Evolutionary conservation across 2,329 filamentous ascomycete species (phyloP).

Genomic region (Arachnopeziza araneosa): DNA sequence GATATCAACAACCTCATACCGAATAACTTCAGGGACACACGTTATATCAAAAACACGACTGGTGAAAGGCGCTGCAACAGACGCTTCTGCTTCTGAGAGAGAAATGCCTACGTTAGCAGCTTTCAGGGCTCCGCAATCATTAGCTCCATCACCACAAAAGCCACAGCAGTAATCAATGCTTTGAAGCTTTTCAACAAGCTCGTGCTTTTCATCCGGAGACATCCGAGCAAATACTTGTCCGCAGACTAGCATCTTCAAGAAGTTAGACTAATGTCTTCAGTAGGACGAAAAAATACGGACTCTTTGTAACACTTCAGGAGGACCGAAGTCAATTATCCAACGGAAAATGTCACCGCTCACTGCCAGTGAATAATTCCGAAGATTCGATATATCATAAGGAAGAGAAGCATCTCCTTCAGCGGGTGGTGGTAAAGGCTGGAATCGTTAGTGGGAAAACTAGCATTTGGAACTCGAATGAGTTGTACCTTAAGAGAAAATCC

Average conservation of each 20-base stretch:
- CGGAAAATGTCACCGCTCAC: constrained; percentile 92
- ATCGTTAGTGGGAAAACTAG: constrained; percentile 9
- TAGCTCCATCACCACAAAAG: constrained; percentile 96
- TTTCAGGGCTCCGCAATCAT: constrained; percentile 94
- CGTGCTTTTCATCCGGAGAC: constrained; percentile 98
- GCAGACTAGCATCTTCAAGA: constrained; percentile 70
- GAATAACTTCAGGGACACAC: constrained; percentile 88
- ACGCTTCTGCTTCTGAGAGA: constrained; percentile 93
- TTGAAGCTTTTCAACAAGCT: constrained; percentile 94
- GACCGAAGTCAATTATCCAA: constrained; percentile 90
- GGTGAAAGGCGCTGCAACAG: constrained; percentile 96
- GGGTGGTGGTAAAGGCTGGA: constrained; percentile 64
- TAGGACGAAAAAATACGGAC: constrained; percentile 36
- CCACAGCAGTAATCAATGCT: constrained; percentile 92
- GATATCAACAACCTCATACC: constrained; percentile 40
- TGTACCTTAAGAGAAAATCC: constrained; percentile 66
- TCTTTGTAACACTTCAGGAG: constrained; percentile 68
- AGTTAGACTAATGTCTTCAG: constrained; percentile 8
- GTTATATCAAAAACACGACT: constrained; percentile 93
- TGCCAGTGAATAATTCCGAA: constrained; percentile 82
- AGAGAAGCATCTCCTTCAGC: constrained; percentile 72
- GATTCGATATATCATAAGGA: constrained; percentile 75
- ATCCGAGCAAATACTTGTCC: constrained; percentile 96
- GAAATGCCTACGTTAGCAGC: constrained; percentile 97
- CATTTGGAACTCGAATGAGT: neutral